Evolutionary conservation across 495 filamentous ascomycete species (phyloP).

Genomic region (Chaetomidium leptoderma): DNA sequence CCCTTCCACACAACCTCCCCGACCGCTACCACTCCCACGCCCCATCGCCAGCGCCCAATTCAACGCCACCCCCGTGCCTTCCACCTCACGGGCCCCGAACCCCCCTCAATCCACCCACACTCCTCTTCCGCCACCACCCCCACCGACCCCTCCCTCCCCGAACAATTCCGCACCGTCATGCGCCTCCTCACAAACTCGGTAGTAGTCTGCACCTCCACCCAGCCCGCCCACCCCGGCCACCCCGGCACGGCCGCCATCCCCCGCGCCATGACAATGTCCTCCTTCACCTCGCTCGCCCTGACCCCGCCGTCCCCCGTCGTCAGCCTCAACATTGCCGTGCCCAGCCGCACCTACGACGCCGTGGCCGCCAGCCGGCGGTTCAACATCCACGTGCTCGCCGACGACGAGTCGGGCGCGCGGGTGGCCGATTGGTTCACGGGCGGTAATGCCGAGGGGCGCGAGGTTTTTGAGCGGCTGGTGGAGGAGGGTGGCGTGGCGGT

Average conservation of each 20-base stretch:
- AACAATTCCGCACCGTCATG: slow-evolving; percentile 58
- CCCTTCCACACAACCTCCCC: slow-evolving; percentile 12
- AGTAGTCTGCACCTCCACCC: slow-evolving; percentile 60
- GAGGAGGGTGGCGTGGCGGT: slow-evolving; percentile 17
- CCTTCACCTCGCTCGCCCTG: slow-evolving; percentile 72
- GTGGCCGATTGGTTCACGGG: slow-evolving; percentile 44
- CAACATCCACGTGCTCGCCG: slow-evolving; percentile 47
- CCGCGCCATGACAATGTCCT: slow-evolving; percentile 74
- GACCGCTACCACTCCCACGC: too few relatives aligned
- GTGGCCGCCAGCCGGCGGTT: slow-evolving; percentile 44
- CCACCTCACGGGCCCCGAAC: slow-evolving; percentile 14
- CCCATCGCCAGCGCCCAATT: too few relatives aligned
- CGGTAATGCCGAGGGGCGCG: slow-evolving; percentile 30
- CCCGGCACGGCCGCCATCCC: slow-evolving; percentile 24
- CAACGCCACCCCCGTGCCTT: slow-evolving; percentile 10
- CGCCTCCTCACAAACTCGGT: slow-evolving; percentile 68
- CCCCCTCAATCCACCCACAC: slow-evolving; percentile 12
- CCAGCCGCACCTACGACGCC: slow-evolving; percentile 66
- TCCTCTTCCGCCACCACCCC: slow-evolving; percentile 1
- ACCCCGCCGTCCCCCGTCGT: slow-evolving; percentile 64
- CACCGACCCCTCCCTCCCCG: slow-evolving; percentile 25
- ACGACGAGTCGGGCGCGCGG: slow-evolving; percentile 37
- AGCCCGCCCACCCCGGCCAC: slow-evolving; percentile 13
- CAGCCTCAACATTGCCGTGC: slow-evolving; percentile 72
- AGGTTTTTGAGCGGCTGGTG: slow-evolving; percentile 31